These are phyloP conservation scores for Lachancea thermotolerans DNA, from an alignment of 805 yeast species.

Conservation along the genomic window DNA sequence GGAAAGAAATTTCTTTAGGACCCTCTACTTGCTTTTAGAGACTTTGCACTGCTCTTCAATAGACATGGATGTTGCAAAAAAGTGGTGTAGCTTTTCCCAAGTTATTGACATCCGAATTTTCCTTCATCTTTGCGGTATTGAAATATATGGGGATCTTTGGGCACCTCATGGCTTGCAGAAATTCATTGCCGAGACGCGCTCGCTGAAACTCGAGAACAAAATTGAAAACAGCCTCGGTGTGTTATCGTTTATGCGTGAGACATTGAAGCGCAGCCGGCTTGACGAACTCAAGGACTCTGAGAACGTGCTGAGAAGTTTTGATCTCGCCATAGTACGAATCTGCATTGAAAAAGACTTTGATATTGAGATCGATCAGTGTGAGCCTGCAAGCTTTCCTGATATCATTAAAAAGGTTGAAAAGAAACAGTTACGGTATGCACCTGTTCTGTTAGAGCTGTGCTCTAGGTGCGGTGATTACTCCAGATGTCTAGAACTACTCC, in stretches of 20 bases:
- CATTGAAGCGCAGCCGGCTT: slow-evolving; percentile 3
- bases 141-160: slow-evolving; percentile 28
- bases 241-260: slow-evolving; percentile 6
- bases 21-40: slow-evolving; percentile 19
- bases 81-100: slow-evolving; percentile 17
- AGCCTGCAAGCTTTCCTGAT: slow-evolving; percentile 13
- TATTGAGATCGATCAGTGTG: slow-evolving; percentile 14
- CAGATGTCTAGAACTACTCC: neutral
- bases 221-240: slow-evolving; percentile 10
- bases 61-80: slow-evolving; percentile 12
- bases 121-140: slow-evolving; percentile 21
- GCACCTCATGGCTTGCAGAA: slow-evolving; percentile 23
- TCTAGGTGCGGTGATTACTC: neutral
- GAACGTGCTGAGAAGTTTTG: slow-evolving; percentile 21
- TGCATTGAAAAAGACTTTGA: slow-evolving; percentile 4
- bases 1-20: slow-evolving; percentile 17
- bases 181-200: slow-evolving; percentile 18
- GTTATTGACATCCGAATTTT: slow-evolving; percentile 25
- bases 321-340: slow-evolving; percentile 17
- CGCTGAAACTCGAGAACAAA: slow-evolving; percentile 24
- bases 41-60: slow-evolving; percentile 22
- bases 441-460: neutral
- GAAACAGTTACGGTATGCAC: neutral
- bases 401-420: slow-evolving; percentile 11
- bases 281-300: slow-evolving; percentile 10